Base-by-base conservation (phyloP, 768 basidiomycete species). In the Pleurotus giganteus region DNA sequence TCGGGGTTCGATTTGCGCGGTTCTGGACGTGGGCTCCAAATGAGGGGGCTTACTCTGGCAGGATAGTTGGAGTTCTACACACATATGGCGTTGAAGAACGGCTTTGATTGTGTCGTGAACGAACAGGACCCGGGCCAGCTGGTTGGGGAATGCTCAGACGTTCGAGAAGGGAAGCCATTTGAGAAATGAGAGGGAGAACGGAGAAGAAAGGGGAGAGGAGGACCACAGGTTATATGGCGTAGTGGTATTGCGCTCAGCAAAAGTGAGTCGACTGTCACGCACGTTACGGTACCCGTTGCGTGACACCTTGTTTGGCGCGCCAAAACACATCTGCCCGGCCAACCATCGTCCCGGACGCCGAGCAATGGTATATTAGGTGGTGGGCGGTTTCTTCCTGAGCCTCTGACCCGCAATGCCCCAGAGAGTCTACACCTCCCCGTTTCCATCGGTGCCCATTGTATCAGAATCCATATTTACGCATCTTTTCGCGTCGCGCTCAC, bases 131-230 rank as follows among this genome's bases (percentile, higher is more conserved):
- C 11, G 62, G 57, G n/a, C 71, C 56, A 19, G 71, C 63, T 17
- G 74, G 49, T 26, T 51, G 62, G 19, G 74, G 58, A 47, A 80
- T 68, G 60, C 74, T 78, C 75, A 85, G 78, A 39, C 82, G 81
- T 62, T 84, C 81, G 54, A 85, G 81, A 27, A 85, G 73, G 34
- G 82, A 84, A 44, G 82, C 75, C 81, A 82, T 82, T 45, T 34
- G 46, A 19, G 46, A 27, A 47, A 32, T 28, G 23, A 9, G 31
- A 47, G 8, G 26, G 26, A 36, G 34, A 51, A 27, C 28, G 12
- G n/a, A 41, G 46, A 24, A 17, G 21, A 32, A 39, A 34, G 34
- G 19, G 46, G 21, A 13, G 13, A 6, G 7, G 31, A 6, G 31
- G 6, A 13, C 6, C 31, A 32, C 31, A 32, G 7, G 31, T 13